phyloP scores from a whole-genome alignment of 805 yeast species.

The Pichia thaimueangensis region DNA sequence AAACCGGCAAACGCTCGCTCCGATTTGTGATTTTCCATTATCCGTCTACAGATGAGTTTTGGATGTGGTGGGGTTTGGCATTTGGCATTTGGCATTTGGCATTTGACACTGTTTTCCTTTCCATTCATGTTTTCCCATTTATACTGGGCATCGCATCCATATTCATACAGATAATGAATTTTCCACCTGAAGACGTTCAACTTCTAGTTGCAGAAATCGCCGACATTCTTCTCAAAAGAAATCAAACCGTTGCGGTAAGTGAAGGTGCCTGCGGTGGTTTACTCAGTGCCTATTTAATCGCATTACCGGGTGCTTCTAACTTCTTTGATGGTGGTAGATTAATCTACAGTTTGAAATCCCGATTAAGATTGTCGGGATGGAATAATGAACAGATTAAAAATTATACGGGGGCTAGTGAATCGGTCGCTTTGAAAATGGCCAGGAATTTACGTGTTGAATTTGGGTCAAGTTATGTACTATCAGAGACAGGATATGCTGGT shows the following conservation, averaged over 20 bases:
- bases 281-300: constrained; percentile 69
- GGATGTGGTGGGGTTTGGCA: no score
- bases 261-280: constrained; percentile 92
- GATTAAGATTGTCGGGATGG: constrained; percentile 77
- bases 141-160: no score
- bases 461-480: constrained; percentile 74
- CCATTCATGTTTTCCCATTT: no score
- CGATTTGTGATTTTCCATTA: no score
- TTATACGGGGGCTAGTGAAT: constrained; percentile 79
- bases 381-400: constrained; percentile 56
- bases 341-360: constrained; percentile 68
- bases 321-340: constrained; percentile 82
- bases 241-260: constrained; percentile 68
- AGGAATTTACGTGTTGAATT: constrained; percentile 72
- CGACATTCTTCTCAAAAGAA: constrained; percentile 40
- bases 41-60: no score
- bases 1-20: no score
- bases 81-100: no score
- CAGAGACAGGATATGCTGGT: constrained; percentile 88
- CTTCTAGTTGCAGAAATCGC: constrained; percentile 53
- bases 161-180: constrained; percentile 29
- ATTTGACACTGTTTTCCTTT: no score
- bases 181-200: constrained; percentile 56
- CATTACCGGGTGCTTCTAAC: constrained; percentile 79
- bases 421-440: constrained; percentile 69